Evolutionary conservation across 78 protist species (phyloP).

Genomic region (Dictyostelium citrinum): DNA sequence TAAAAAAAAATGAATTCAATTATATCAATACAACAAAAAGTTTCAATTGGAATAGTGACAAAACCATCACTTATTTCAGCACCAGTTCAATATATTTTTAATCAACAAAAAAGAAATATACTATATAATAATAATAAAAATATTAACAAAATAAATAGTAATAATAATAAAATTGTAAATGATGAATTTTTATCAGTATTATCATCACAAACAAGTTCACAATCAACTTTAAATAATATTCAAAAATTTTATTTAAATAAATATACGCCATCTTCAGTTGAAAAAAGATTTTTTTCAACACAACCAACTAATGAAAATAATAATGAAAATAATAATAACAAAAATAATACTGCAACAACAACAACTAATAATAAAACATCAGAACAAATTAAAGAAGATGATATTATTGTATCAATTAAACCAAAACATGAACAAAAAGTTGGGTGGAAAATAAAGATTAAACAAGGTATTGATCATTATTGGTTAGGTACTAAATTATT

Average conservation of each 20-base stretch:
- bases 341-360: not conserved
- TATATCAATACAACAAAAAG: not conserved
- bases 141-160: not conserved
- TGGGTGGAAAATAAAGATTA: slow-evolving; percentile 3
- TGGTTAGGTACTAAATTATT: slow-evolving; percentile 78
- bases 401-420: slow-evolving; percentile 26
- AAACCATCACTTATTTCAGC: not conserved
- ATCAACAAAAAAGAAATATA: not conserved
- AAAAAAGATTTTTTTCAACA: not conserved
- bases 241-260: not conserved
- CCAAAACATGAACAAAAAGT: slow-evolving; percentile 6
- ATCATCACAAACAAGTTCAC: not conserved
- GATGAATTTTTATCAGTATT: not conserved
- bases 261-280: not conserved
- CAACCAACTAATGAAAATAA: not conserved
- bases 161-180: not conserved
- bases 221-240: not conserved
- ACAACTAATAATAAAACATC: not conserved
- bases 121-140: not conserved
- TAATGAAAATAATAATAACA: not conserved
- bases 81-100: not conserved
- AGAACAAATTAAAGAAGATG: not conserved
- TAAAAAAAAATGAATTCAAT: not conserved
- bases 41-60: not conserved
- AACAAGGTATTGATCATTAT: slow-evolving; percentile 42